Conservation (phyloP, 2,329 filamentous ascomycete species). For the Metarhizium rileyi region DNA sequence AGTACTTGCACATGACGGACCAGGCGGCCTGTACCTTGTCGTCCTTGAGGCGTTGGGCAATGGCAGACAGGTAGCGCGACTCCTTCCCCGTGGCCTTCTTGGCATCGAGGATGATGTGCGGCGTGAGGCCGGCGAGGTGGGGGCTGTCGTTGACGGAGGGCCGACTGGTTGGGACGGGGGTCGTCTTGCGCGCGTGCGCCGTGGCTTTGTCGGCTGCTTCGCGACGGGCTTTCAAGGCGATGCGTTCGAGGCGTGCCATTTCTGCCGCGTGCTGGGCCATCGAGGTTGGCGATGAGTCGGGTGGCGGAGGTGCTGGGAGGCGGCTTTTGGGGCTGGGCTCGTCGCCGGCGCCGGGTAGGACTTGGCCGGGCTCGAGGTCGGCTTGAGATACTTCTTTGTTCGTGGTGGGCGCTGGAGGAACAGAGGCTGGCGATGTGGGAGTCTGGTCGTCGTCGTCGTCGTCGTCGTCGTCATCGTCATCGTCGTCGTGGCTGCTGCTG, state of each 20-base stretch:
- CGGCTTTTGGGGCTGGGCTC: constrained; percentile 2
- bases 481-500: constrained; percentile 13
- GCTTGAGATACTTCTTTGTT: background rate
- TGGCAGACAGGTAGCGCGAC: constrained; percentile 59
- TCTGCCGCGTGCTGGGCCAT: constrained; percentile 44
- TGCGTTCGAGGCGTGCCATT: constrained; percentile 49
- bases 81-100: constrained; percentile 71
- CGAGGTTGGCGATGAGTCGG: constrained; percentile 12
- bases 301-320: background rate
- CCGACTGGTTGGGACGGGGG: constrained; percentile 40
- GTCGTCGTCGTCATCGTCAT: constrained; percentile 9
- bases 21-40: constrained; percentile 56
- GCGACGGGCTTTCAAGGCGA: constrained; percentile 44
- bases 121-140: constrained; percentile 47
- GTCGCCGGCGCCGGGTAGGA: constrained; percentile 6
- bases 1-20: constrained; percentile 70
- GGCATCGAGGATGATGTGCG: constrained; percentile 66
- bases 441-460: constrained; percentile 2
- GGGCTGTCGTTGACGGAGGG: constrained; percentile 47
- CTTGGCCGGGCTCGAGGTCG: constrained; percentile 8
- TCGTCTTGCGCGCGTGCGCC: constrained; percentile 40
- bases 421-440: background rate
- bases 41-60: constrained; percentile 43
- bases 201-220: constrained; percentile 47
- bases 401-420: background rate